Evolutionary conservation across 257 asterid genomes (phyloP).

Genomic region (Lantana camara): DNA sequence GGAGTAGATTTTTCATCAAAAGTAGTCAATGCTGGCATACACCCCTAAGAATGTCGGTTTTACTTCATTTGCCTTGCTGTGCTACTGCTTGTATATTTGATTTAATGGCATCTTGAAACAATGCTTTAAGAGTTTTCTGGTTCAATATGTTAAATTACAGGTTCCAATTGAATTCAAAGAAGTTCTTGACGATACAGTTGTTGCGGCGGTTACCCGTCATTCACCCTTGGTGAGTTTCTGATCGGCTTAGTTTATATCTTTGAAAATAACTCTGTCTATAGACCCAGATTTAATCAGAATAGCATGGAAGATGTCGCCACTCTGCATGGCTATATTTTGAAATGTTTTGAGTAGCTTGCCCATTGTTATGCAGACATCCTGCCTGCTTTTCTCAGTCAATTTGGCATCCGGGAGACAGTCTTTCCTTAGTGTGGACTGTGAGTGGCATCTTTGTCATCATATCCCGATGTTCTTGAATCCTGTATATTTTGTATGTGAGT

Average conservation of each 20-base stretch:
- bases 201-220: constrained; percentile 73
- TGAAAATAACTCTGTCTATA: constrained; percentile 7
- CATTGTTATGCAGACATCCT: constrained; percentile 1
- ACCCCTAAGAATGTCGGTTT: constrained; percentile 8
- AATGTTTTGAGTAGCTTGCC: neutral
- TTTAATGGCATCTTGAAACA: constrained; percentile 13
- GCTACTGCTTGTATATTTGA: constrained; percentile 20
- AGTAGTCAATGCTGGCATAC: neutral
- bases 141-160: constrained; percentile 45
- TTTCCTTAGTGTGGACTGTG: neutral
- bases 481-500: constrained; percentile 19
- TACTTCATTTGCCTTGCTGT: constrained; percentile 18
- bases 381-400: constrained; percentile 23
- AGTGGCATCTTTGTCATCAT: constrained; percentile 13
- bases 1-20: constrained; percentile 2
- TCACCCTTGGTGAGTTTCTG: constrained; percentile 72
- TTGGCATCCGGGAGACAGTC: constrained; percentile 8
- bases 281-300: constrained; percentile 9
- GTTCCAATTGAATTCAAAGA: constrained; percentile 92
- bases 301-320: constrained; percentile 19
- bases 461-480: constrained; percentile 22
- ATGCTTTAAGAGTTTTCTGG: constrained; percentile 14
- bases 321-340: constrained; percentile 9
- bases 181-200: constrained; percentile 90
- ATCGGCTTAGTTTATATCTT: constrained; percentile 16